Evolutionary conservation across 495 filamentous ascomycete species (phyloP).

Genomic region (Neurospora sp.): DNA sequence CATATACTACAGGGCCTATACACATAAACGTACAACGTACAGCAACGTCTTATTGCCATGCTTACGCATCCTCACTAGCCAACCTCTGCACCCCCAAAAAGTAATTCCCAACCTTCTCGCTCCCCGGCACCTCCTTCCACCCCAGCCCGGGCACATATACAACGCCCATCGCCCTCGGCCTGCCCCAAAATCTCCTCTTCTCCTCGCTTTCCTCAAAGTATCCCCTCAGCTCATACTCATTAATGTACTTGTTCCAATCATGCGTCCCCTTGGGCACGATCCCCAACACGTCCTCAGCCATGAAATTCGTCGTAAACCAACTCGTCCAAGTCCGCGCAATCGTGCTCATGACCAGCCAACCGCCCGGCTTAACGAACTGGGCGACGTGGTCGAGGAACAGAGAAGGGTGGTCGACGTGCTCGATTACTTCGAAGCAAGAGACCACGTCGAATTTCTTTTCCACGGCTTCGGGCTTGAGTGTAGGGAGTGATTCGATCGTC

Average conservation of each 20-base stretch:
- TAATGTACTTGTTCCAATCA: constrained; percentile 92
- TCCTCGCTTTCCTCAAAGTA: constrained; percentile 47
- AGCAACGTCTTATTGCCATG: neutral
- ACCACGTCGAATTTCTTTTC: constrained; percentile 58
- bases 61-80: neutral
- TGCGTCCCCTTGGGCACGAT: constrained; percentile 90
- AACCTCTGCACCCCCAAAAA: constrained; percentile 76
- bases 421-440: constrained; percentile 85
- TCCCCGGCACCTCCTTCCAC: constrained; percentile 75
- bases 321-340: constrained; percentile 81
- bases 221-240: constrained; percentile 64
- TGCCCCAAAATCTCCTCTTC: constrained; percentile 21
- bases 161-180: constrained; percentile 62
- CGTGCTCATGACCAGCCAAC: constrained; percentile 85
- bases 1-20: neutral
- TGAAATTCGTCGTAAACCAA: constrained; percentile 82
- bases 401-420: constrained; percentile 69
- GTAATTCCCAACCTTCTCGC: constrained; percentile 90
- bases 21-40: constrained; percentile 1
- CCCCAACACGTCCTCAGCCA: constrained; percentile 80
- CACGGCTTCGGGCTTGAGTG: constrained; percentile 23
- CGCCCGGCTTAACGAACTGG: constrained; percentile 73
- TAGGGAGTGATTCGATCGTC: constrained; percentile 57
- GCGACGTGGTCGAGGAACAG: constrained; percentile 60
- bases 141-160: constrained; percentile 85